phyloP scores from a whole-genome alignment of 2,329 filamentous ascomycete species.

The Sporothrix globosa region DNA sequence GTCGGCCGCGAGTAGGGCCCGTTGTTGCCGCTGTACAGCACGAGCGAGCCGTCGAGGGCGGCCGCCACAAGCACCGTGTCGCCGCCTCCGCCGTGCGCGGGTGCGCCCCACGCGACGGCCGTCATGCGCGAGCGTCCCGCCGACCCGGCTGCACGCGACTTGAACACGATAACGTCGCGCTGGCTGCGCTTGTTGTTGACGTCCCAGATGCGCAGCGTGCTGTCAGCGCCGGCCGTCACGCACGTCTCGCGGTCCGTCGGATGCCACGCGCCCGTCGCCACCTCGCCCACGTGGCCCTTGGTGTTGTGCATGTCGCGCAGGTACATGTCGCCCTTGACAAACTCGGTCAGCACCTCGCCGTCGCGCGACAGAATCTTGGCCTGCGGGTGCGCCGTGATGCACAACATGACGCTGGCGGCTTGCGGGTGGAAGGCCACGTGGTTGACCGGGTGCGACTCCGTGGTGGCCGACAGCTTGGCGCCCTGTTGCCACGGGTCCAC shows the following conservation, averaged over 20 bases:
- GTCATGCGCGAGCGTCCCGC: slow-evolving; percentile 94
- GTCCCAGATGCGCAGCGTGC: slow-evolving; percentile 95
- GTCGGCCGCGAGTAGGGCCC: slow-evolving; percentile 81
- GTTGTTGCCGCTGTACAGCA: slow-evolving; percentile 90
- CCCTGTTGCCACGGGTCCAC: slow-evolving; percentile 73
- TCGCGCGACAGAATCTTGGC: slow-evolving; percentile 88
- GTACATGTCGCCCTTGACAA: slow-evolving; percentile 98
- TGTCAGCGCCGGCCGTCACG: slow-evolving; percentile 91
- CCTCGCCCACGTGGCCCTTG: slow-evolving; percentile 92
- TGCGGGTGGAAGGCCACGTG: slow-evolving; percentile 84
- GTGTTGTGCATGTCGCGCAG: slow-evolving; percentile 96
- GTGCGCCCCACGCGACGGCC: slow-evolving; percentile 81
- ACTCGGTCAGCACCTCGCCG: slow-evolving; percentile 82
- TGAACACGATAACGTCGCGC: slow-evolving; percentile 93
- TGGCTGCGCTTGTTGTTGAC: slow-evolving; percentile 87
- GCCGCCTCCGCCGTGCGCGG: slow-evolving; percentile 71
- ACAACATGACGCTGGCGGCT: slow-evolving; percentile 78
- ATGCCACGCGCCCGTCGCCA: slow-evolving; percentile 88
- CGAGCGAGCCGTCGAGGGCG: slow-evolving; percentile 84
- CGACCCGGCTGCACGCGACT: slow-evolving; percentile 83
- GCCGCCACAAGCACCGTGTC: slow-evolving; percentile 71
- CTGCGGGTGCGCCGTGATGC: slow-evolving; percentile 85
- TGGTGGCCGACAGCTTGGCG: slow-evolving; percentile 65
- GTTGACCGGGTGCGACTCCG: slow-evolving; percentile 87
- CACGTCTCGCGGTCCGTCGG: slow-evolving; percentile 82